Evolutionary conservation across 768 basidiomycete genomes (phyloP), one percentile per base, ranked within the genome.

Genomic region (Rhizopogon vinicolor): DNA sequence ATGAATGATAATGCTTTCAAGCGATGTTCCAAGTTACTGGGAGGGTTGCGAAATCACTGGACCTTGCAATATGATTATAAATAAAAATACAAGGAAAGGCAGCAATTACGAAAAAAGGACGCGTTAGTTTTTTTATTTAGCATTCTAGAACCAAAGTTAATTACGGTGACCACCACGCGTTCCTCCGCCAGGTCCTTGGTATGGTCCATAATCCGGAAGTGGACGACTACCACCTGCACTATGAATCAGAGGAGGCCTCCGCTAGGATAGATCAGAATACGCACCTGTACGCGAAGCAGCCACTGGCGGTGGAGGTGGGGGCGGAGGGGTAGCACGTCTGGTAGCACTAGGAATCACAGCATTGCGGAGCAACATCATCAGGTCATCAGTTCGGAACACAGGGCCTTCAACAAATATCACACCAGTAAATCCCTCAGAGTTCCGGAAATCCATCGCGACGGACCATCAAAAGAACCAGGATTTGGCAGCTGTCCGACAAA

Each of bases 131-230:
- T 10, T 7, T 10, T 35, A 49, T 54, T 40, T 25, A 54, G 29
- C 28, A 52, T 18, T 13, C 25, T 14, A 16, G 10, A 46, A 54
- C 31, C 35, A 44, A 50, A 13, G 55, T 46, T 69, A 77, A 63
- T 70, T 77, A 53, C 77, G 68, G 37, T 78, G 69, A 13, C 68
- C 67, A 18, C 75, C 71, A 44, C 77, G 68, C 14, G 35, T 49
- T 19, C 70, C 70, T 37, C 74, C 71, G 55, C 74, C 75, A 1
- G 89, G 91, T n/a, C 89, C 89, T 66, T 86, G 86, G 61, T 92
- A 92, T 16, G 91, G 91, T 8, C 90, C 84, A 60, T 92, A 93
- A 72, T 93, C 90, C 41, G 90, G 91, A 18, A 90, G 89, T 28
- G 90, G 90, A 33, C 90, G 80, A 13, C 85, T 86, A 58, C 19